A percentile compares a stretch with the other conserved stretches of the same genome.
Conservation (phyloP, 306 rosid species). For the Herpetospermum pedunculosum region DNA sequence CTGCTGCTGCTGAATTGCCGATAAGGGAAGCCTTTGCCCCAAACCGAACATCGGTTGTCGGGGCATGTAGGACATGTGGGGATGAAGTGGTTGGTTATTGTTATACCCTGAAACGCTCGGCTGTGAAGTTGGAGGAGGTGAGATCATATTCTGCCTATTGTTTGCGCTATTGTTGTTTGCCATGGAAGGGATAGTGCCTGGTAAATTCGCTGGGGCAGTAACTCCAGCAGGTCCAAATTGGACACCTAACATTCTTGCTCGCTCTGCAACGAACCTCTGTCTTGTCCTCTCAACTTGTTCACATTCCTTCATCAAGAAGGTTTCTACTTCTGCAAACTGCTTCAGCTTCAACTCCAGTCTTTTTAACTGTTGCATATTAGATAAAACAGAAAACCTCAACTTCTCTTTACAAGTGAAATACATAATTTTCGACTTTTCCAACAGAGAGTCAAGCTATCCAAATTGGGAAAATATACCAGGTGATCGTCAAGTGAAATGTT, state of each 20-base stretch:
- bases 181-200: conserved; percentile 62
- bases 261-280: conserved; percentile 74
- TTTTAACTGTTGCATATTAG: conserved; percentile 52
- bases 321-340: conserved; percentile 98
- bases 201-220: conserved; percentile 30
- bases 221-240: conserved; percentile 61
- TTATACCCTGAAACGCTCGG: conserved; percentile 65
- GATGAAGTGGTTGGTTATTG: conserved; percentile 61
- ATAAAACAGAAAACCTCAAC: conserved; percentile 2
- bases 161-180: conserved; percentile 47
- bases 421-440: not conserved
- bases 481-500: not conserved
- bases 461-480: not conserved
- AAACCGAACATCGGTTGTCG: conserved; percentile 75
- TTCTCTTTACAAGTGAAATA: not conserved
- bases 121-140: conserved; percentile 71
- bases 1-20: conserved; percentile 46
- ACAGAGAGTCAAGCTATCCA: conserved; percentile 1
- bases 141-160: conserved; percentile 63
- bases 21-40: conserved; percentile 78
- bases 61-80: conserved; percentile 66
- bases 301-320: conserved; percentile 89
- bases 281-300: conserved; percentile 87
- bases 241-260: conserved; percentile 54
- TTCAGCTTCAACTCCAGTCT: conserved; percentile 94